Evolutionary conservation across 164 flowering plant species (phyloP), one percentile per base, ranked within the genome.

Genomic region (Berberis vulgaris): DNA sequence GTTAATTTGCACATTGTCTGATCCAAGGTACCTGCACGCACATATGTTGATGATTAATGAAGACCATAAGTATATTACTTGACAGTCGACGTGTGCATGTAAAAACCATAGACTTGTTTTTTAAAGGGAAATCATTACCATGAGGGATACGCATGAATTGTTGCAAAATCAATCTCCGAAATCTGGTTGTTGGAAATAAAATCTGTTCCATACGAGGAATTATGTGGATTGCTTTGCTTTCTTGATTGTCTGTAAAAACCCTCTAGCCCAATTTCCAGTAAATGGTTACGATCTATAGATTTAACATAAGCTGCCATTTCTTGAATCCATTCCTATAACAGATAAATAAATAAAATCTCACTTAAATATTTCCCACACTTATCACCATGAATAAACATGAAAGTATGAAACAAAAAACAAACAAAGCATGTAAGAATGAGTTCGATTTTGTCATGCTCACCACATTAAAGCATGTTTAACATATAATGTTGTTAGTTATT

Each of bases 191-290:
- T 81, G 69, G 81, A 43, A 56, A 83, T 72, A 69, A 83, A 80
- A 72, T 83, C 83, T 13, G 83, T 70, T 11, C 82, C 82, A 43
- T 69, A 7, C 8, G 53, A n/a, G 45, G 53, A 43, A 4, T 63
- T 65, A 40, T 47, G 13, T 2, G 83, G 81, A 62, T 82, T 78
- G 43, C 8, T 47, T 45, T 77, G 70, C 66, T 66, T 67, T 65
- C 49, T 73, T 10, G 86, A 73, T 54, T 71, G 67, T 12, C 85
- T 83, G 58, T 80, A 84, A 54, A 79, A 84, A 42, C 88, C 85
- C 65, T 84, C 84, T 2, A 80, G 78, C 3, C 88, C 86, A 45
- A 82, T 61, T 74, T 82, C 88, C 5, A 84, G 58, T 10, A 82
- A 65, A 70, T 82, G 84, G 40, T 79, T 67, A 3, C 41, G 54